A percentile compares a stretch with the other conserved stretches of the same genome.
Evolutionary conservation across 306 rosid genomes (phyloP).

Genomic region (Aeschynomene evenia): DNA sequence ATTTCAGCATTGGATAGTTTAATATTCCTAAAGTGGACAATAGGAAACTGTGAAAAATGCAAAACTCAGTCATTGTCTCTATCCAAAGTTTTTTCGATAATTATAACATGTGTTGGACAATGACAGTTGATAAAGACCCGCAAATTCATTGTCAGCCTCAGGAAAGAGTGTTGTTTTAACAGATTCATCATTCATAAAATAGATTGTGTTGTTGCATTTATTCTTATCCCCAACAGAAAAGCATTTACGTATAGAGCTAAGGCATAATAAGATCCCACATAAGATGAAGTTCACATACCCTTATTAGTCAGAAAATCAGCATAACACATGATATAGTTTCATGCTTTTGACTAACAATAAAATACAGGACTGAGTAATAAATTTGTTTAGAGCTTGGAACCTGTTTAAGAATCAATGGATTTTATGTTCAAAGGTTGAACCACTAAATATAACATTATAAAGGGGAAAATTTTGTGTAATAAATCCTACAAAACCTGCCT

Average conservation of each 20-base stretch:
- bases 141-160: not conserved
- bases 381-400: constrained; percentile 24
- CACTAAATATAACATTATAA: constrained; percentile 19
- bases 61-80: constrained; percentile 39
- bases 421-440: constrained; percentile 21
- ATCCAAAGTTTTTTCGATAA: constrained; percentile 33
- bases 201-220: not conserved
- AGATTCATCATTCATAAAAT: constrained; percentile 5
- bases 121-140: not conserved
- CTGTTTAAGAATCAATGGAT: constrained; percentile 25
- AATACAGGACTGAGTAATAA: not conserved
- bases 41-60: constrained; percentile 28
- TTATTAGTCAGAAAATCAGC: constrained; percentile 17
- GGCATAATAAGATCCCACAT: not conserved
- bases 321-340: constrained; percentile 23
- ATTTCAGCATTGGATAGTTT: not conserved
- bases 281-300: not conserved
- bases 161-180: not conserved
- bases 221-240: not conserved
- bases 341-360: constrained; percentile 9
- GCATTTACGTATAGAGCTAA: not conserved
- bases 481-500: constrained; percentile 38
- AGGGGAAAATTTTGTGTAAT: constrained; percentile 1
- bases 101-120: not conserved
- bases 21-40: constrained; percentile 25